These are phyloP conservation scores for Sclerotinia subarctica DNA, from an alignment of 2,329 filamentous ascomycete species.

Conservation along the genomic window DNA sequence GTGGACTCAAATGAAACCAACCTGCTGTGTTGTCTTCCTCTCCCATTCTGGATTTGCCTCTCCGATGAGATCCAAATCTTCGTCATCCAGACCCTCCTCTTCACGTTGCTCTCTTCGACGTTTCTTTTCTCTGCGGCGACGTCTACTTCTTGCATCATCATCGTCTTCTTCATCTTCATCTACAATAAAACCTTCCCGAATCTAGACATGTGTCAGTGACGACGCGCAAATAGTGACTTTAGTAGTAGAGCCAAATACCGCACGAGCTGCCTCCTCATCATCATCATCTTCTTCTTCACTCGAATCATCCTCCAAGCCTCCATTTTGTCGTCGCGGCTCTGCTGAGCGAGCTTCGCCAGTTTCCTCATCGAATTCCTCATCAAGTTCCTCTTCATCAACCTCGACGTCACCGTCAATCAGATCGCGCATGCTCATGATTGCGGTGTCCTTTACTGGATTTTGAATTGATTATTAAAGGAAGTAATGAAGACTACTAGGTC, in stretches of 20 bases:
- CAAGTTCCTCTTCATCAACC: conserved; percentile 79
- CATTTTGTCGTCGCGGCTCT: conserved; percentile 40
- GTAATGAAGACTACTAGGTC: neutral
- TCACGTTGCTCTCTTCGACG: conserved; percentile 76
- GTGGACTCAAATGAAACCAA: conserved; percentile 42
- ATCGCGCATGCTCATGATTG: conserved; percentile 67
- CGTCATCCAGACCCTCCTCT: conserved; percentile 82
- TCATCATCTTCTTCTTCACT: conserved; percentile 93
- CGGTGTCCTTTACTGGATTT: conserved; percentile 22
- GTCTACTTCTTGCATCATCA: conserved; percentile 51
- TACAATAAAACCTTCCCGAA: conserved; percentile 93
- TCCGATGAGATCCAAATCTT: conserved; percentile 93
- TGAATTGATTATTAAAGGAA: conserved; percentile 3
- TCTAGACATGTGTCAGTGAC: conserved; percentile 47
- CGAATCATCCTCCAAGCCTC: conserved; percentile 64
- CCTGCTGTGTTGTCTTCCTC: conserved; percentile 65
- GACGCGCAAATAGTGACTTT: conserved; percentile 5
- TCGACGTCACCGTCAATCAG: conserved; percentile 83
- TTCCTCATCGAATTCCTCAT: conserved; percentile 78
- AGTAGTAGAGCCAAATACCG: conserved; percentile 49
- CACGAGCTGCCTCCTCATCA: conserved; percentile 78
- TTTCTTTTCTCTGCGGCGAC: conserved; percentile 71
- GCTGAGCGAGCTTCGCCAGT: conserved; percentile 54
- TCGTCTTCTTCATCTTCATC: conserved; percentile 80
- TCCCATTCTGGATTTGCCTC: conserved; percentile 71